Percentiles rank a stretch among this genome's conserved stretches.
Conservation (phyloP, 1,139 yeast genomes). For the Diutina ranongensis region DNA sequence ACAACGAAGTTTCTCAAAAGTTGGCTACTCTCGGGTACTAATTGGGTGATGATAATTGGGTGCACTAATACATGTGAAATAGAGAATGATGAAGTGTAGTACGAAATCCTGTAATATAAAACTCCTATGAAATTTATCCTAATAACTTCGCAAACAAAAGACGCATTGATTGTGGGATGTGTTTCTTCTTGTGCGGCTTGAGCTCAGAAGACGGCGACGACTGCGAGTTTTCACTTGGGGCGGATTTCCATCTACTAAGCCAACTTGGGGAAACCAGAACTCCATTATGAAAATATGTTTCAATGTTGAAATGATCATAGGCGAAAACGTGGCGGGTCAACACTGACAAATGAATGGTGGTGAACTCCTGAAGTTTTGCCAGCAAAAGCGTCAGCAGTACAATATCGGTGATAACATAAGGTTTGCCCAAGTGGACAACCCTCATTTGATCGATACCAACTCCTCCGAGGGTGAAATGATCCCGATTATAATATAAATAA, state of each 20-base stretch:
- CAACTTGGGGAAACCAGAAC: background rate
- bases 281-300: background rate
- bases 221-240: too few species aligned
- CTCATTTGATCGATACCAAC: background rate
- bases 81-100: background rate
- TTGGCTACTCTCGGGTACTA: conserved; percentile 77
- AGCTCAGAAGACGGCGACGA: too few species aligned
- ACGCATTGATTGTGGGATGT: too few species aligned
- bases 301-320: conserved; percentile 1
- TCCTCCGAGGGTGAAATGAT: background rate
- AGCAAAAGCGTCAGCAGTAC: background rate
- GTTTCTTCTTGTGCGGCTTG: too few species aligned
- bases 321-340: background rate
- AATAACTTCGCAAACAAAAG: too few species aligned
- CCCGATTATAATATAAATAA: conserved; percentile 4
- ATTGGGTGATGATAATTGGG: conserved; percentile 11
- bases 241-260: background rate
- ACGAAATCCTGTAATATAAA: background rate
- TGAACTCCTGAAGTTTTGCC: background rate
- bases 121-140: background rate
- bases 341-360: background rate
- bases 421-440: conserved; percentile 3
- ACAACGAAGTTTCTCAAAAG: conserved; percentile 63
- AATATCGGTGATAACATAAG: background rate
- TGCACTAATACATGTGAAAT: conserved; percentile 5